A percentile compares a stretch with the other conserved stretches of the same genome.
Evolutionary conservation across 106 monocot genomes (phyloP).

Genomic region (Ottelia alismoides): DNA sequence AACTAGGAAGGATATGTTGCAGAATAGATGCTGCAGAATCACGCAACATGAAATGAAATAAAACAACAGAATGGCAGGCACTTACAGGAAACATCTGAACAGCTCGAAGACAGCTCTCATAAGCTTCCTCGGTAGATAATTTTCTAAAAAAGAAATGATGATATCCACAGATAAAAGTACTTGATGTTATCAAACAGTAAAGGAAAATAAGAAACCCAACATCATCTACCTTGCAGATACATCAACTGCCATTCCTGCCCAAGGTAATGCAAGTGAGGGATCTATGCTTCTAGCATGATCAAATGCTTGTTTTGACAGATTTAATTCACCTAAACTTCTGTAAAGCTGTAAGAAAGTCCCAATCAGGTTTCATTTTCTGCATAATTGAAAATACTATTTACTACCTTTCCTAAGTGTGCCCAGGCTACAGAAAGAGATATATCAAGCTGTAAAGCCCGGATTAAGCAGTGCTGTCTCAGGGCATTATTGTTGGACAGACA

Average conservation of each 20-base stretch:
- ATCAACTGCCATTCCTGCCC: slow-evolving; percentile 87
- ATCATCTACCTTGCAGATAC: slow-evolving; percentile 34
- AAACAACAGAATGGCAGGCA: too few species aligned
- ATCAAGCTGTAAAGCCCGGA: slow-evolving; percentile 81
- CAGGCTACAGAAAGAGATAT: slow-evolving; percentile 65
- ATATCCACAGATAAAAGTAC: not conserved
- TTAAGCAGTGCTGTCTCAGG: slow-evolving; percentile 84
- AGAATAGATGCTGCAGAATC: too few species aligned
- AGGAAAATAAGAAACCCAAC: not conserved
- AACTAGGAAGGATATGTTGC: too few species aligned
- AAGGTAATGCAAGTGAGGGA: slow-evolving; percentile 89
- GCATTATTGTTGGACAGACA: slow-evolving; percentile 42
- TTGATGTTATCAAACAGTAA: too few species aligned
- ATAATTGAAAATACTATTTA: slow-evolving; percentile 3
- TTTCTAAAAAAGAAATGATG: slow-evolving; percentile 19
- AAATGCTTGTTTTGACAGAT: slow-evolving; percentile 67
- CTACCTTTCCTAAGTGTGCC: slow-evolving; percentile 97
- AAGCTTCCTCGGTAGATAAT: slow-evolving; percentile 39
- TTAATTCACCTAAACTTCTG: slow-evolving; percentile 51
- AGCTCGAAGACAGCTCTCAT: slow-evolving; percentile 87
- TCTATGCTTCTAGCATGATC: slow-evolving; percentile 96
- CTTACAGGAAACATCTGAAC: slow-evolving; percentile 80
- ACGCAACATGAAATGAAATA: too few species aligned
- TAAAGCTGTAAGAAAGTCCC: slow-evolving; percentile 58
- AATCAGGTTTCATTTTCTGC: slow-evolving; percentile 6